Base-by-base conservation (phyloP, 1,284 basidiomycete genomes). In the Leccinum colubrinum region DNA sequence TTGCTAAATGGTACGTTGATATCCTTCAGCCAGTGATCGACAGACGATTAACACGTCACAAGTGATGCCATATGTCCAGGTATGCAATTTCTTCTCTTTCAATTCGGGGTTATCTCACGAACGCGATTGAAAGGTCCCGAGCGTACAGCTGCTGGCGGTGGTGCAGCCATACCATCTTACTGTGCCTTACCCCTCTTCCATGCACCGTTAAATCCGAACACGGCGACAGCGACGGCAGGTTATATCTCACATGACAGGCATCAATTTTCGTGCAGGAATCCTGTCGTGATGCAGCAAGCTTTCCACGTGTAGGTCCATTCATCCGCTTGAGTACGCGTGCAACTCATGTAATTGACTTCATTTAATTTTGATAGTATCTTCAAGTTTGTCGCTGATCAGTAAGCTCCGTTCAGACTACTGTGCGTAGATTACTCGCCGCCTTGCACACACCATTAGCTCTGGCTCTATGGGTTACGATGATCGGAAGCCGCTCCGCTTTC, bases 151-250 rank as follows among this genome's bases (percentile, higher is more conserved):
- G 77, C 78, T 8, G 70, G 75, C 5, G 74, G 73, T 5, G 70
- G 67, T 27, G 72, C 77, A 3, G 78, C 80, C 0, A 77, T 81
- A 61, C 81, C 84, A 1, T 87, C 85, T 1, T 83, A 81, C 65
- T 88, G 86, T 66, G 79, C 74, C 2, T 67, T 85, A 4, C 80
- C 83, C 0, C 75, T 84, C 52, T 85, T 88, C 67, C 86, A 87
- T 70, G 72, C 74, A 3, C 79, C 79, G 1, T 70, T 76, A 48
- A 64, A 70, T 22, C 62, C 68, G 30, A 30, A 30, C 48, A 67
- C 68, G 15, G 67, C 71, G 1, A 62, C 67, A 1, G 66, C 70
- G 1, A 78, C 74, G 1, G 39, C 74, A 4, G 82, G 85, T 1
- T 82, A 88, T 65, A 65, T 85, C 51, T 88, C 86, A 3, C 73